phyloP scores from a whole-genome alignment of 345 rosid genomes.

The Hibiscus syriacus region DNA sequence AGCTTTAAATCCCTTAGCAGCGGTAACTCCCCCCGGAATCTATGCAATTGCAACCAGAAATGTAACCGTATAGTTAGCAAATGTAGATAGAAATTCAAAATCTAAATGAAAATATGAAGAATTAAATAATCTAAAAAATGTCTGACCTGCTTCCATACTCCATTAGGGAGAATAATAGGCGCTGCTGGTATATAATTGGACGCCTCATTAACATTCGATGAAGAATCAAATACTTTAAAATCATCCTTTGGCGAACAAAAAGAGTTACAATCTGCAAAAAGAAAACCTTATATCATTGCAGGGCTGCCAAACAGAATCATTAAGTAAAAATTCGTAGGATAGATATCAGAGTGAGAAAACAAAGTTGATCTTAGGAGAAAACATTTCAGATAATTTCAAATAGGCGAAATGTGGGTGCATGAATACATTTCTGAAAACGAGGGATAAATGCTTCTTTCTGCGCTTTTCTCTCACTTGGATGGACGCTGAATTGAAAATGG shows the following conservation, averaged over 20 bases:
- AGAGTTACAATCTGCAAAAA: constrained; percentile 20
- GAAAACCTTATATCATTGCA: background rate
- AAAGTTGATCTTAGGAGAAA: constrained; percentile 31
- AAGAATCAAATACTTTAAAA: constrained; percentile 26
- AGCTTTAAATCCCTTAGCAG: constrained; percentile 86
- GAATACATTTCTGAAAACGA: constrained; percentile 21
- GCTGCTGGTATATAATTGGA: constrained; percentile 63
- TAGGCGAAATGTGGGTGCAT: constrained; percentile 25
- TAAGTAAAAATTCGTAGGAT: background rate
- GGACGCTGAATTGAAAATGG: background rate
- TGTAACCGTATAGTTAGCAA: background rate
- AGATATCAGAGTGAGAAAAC: background rate
- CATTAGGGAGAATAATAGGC: constrained; percentile 75
- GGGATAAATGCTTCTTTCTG: too few relatives aligned
- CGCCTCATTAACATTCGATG: constrained; percentile 36
- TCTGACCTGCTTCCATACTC: constrained; percentile 75
- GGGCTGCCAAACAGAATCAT: too few relatives aligned
- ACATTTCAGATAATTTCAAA: constrained; percentile 27
- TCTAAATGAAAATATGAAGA: background rate
- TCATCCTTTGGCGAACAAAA: constrained; percentile 28
- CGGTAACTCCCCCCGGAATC: constrained; percentile 92
- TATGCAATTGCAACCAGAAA: constrained; percentile 13
- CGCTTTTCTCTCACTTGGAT: too few relatives aligned
- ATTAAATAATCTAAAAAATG: background rate
- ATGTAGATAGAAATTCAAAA: background rate